Percentiles rank a stretch among this genome's conserved stretches.
Conservation (phyloP, 2,329 filamentous ascomycete genomes). For the Taxawa tesnikishii region DNA sequence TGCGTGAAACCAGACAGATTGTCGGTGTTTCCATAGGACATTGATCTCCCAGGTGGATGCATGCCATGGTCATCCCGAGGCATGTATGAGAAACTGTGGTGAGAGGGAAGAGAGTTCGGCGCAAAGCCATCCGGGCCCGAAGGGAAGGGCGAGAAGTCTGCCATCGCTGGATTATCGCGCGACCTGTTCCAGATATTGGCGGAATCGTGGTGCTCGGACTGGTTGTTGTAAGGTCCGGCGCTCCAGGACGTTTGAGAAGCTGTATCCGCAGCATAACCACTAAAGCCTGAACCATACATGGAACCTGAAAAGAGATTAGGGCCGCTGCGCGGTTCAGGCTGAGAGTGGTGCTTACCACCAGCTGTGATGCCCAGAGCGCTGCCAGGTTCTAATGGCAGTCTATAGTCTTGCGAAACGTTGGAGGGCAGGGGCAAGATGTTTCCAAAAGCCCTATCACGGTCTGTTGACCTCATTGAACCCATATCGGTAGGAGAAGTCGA, state of each 20-base stretch:
- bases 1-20: conserved; percentile 1
- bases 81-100: conserved; percentile 2
- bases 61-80: conserved; percentile 3
- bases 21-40: conserved; percentile 11
- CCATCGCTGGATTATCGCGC: neutral
- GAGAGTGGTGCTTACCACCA: conserved; percentile 1
- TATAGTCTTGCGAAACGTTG: conserved; percentile 9
- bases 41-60: conserved; percentile 9
- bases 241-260: no score
- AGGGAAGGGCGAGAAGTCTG: neutral
- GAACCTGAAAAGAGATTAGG: conserved; percentile 1
- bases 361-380: conserved; percentile 6
- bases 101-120: conserved; percentile 1
- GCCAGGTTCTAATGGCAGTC: conserved; percentile 9
- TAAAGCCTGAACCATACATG: conserved; percentile 2
- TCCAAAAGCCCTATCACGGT: conserved; percentile 9
- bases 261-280: conserved; percentile 2
- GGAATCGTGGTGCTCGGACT: no score
- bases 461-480: conserved; percentile 3
- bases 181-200: neutral
- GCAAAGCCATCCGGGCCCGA: neutral
- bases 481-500: conserved; percentile 8
- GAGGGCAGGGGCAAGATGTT: conserved; percentile 11
- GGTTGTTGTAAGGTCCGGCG: no score
- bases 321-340: conserved; percentile 3